Conservation (phyloP, 176 grass and related monocot species). For the Pharus latifolius region DNA sequence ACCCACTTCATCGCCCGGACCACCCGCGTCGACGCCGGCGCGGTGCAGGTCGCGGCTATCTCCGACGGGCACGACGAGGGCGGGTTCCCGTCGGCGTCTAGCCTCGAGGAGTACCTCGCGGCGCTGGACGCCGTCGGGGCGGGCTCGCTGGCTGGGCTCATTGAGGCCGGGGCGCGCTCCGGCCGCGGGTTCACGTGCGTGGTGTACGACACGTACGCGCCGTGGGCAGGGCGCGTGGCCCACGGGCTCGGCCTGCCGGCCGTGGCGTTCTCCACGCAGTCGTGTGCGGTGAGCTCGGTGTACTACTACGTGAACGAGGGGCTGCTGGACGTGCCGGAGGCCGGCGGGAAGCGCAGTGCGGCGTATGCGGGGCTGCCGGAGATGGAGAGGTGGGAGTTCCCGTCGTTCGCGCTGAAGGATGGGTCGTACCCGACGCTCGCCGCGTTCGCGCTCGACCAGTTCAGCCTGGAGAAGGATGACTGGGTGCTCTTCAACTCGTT, state of each 20-base stretch:
- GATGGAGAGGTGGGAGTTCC: slow-evolving; percentile 56
- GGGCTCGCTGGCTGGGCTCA: slow-evolving; percentile 28
- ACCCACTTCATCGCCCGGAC: slow-evolving; percentile 41
- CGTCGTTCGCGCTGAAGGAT: slow-evolving; percentile 22
- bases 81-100: slow-evolving; percentile 26
- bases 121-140: neutral
- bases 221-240: slow-evolving; percentile 27
- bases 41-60: slow-evolving; percentile 34
- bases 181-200: slow-evolving; percentile 28
- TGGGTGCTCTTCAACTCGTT: slow-evolving; percentile 75
- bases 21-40: neutral
- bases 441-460: slow-evolving; percentile 24
- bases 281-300: slow-evolving; percentile 43
- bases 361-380: slow-evolving; percentile 22
- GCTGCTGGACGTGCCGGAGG: slow-evolving; percentile 1
- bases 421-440: slow-evolving; percentile 21
- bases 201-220: slow-evolving; percentile 47
- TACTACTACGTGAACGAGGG: slow-evolving; percentile 36
- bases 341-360: neutral
- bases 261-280: slow-evolving; percentile 54
- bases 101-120: slow-evolving; percentile 22
- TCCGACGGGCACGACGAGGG: slow-evolving; percentile 60
- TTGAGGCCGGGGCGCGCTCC: neutral
- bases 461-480: slow-evolving; percentile 22
- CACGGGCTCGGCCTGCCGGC: neutral